These are phyloP conservation scores for Telopea speciosissima DNA, from an alignment of 177 flowering plant species.

Conservation along the genomic window DNA sequence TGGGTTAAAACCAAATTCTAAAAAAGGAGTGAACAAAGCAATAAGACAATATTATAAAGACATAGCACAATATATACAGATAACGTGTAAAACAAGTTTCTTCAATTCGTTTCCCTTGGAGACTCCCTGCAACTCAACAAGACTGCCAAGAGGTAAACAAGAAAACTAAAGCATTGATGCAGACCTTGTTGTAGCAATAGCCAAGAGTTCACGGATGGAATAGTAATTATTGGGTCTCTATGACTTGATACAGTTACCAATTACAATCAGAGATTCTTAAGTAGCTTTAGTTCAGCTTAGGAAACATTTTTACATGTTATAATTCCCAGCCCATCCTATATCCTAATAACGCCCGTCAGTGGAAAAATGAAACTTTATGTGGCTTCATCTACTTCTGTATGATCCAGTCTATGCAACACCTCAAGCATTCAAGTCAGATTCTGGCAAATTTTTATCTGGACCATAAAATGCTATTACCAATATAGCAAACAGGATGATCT, in stretches of 20 bases:
- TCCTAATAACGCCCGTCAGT: neutral
- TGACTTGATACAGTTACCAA: neutral
- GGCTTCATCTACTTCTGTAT: neutral
- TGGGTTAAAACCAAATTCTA: neutral
- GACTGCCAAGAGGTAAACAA: neutral
- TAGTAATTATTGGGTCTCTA: neutral
- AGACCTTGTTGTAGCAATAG: neutral
- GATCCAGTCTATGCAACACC: neutral
- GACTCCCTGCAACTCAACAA: too few relatives aligned
- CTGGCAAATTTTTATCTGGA: neutral
- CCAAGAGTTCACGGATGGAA: neutral
- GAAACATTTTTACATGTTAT: neutral
- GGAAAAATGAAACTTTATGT: neutral
- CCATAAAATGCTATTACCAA: neutral
- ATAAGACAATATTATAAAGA: neutral
- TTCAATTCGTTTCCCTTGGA: too few relatives aligned
- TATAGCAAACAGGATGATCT: neutral
- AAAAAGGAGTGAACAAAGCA: neutral
- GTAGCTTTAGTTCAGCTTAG: neutral
- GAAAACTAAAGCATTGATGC: neutral
- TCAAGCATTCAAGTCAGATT: neutral
- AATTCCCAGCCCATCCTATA: neutral
- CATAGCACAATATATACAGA: neutral
- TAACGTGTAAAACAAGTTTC: neutral
- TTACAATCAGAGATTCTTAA: neutral